Percentiles rank a stretch among this genome's conserved stretches.
Conservation (phyloP, 495 filamentous ascomycete genomes). For the Podospora pseudocomata region DNA sequence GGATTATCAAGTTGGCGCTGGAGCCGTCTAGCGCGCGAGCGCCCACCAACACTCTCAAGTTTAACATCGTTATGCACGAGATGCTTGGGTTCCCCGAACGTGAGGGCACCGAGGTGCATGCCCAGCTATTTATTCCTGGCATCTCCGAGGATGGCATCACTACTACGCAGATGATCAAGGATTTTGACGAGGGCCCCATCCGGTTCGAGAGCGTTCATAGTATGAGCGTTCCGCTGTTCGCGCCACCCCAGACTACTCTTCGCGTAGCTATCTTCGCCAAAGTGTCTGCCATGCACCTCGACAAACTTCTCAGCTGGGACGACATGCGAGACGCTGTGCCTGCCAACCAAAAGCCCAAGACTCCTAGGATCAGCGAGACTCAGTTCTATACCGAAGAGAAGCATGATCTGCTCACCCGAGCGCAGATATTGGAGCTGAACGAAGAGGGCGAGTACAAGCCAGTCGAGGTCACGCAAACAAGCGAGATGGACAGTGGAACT, state of each 20-base stretch:
- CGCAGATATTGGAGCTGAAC: slow-evolving; percentile 85
- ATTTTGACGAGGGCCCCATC: slow-evolving; percentile 92
- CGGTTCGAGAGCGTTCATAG: slow-evolving; percentile 97
- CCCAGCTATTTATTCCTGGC: slow-evolving; percentile 90
- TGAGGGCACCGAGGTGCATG: slow-evolving; percentile 93
- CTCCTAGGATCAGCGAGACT: slow-evolving; percentile 76
- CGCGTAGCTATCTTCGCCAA: slow-evolving; percentile 92
- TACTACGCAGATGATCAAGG: slow-evolving; percentile 89
- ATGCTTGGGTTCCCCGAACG: slow-evolving; percentile 94
- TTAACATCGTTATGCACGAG: slow-evolving; percentile 98
- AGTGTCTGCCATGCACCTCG: slow-evolving; percentile 89
- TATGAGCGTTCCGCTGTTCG: slow-evolving; percentile 92
- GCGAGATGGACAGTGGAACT: slow-evolving; percentile 73
- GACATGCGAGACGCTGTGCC: slow-evolving; percentile 81
- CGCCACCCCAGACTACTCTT: slow-evolving; percentile 67
- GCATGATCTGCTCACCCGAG: slow-evolving; percentile 84
- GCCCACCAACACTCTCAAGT: slow-evolving; percentile 88
- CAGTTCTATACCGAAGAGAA: slow-evolving; percentile 91
- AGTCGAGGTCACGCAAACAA: slow-evolving; percentile 85
- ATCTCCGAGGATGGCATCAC: slow-evolving; percentile 89
- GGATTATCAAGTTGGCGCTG: slow-evolving; percentile 83
- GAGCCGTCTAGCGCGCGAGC: slow-evolving; percentile 93
- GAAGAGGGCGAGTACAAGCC: slow-evolving; percentile 89
- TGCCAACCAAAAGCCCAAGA: slow-evolving; percentile 53
- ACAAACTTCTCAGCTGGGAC: slow-evolving; percentile 98